A percentile compares a stretch with the other conserved stretches of the same genome.
Conservation (phyloP, 352 stramenopile species). For the Phytophthora agathidicida region DNA sequence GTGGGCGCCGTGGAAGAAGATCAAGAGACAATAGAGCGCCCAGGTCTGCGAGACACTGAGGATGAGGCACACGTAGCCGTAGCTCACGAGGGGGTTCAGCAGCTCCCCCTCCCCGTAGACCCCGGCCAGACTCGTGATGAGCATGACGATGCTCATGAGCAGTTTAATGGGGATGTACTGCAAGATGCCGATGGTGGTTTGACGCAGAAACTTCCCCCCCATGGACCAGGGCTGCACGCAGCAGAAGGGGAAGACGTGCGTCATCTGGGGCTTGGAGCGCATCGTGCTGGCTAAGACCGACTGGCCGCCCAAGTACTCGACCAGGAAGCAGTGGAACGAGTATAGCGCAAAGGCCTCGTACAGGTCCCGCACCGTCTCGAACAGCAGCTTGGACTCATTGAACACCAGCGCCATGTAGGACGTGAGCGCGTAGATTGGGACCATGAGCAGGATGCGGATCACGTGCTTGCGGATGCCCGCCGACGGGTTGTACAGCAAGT, state of each 20-base stretch:
- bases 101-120: slow-evolving; percentile 93
- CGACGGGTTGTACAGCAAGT: slow-evolving; percentile 87
- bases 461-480: slow-evolving; percentile 90
- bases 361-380: slow-evolving; percentile 91
- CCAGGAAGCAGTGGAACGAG: slow-evolving; percentile 93
- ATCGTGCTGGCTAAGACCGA: slow-evolving; percentile 83
- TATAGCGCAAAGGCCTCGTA: slow-evolving; percentile 95
- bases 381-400: slow-evolving; percentile 90
- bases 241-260: slow-evolving; percentile 86
- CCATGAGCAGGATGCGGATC: slow-evolving; percentile 94
- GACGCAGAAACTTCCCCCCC: slow-evolving; percentile 92
- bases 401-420: slow-evolving; percentile 92
- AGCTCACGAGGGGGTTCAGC: slow-evolving; percentile 80
- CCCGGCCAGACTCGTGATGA: slow-evolving; percentile 83
- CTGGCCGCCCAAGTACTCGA: slow-evolving; percentile 88
- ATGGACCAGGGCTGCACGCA: slow-evolving; percentile 91
- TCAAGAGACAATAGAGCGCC: slow-evolving; percentile 94
- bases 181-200: slow-evolving; percentile 93
- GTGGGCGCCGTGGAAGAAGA: slow-evolving; percentile 94
- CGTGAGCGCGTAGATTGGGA: slow-evolving; percentile 93
- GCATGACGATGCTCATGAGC: slow-evolving; percentile 85
- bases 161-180: slow-evolving; percentile 94
- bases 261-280: slow-evolving; percentile 85
- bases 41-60: slow-evolving; percentile 91
- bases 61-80: slow-evolving; percentile 92